These are phyloP conservation scores for peach (Prunus persica) DNA, from an alignment of 306 rosid genomes.

Conservation along the genomic window Prunus_persica_NCBIv2 NC_034016.1:3894001-3894500, in stretches of 20 bases:
- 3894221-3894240: background rate
- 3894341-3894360: background rate
- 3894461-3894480: background rate
- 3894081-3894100: conserved; percentile 81
- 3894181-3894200: background rate
- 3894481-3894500: background rate
- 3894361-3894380: background rate
- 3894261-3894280: background rate
- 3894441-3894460: background rate
- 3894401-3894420: background rate
- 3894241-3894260: background rate
- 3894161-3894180: conserved; percentile 51
- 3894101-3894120: conserved; percentile 89
- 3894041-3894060: conserved; percentile 80
- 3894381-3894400: background rate
- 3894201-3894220: background rate
- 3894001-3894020: conserved; percentile 39
- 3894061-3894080: conserved; percentile 56
- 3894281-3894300: background rate
- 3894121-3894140: conserved; percentile 84
- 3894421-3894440: background rate
- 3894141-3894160: conserved; percentile 32
- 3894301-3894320: background rate
- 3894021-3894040: conserved; percentile 72
- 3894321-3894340: background rate